A percentile compares a stretch with the other conserved stretches of the same genome.
Evolutionary conservation across 2,329 filamentous ascomycete species (phyloP).

Genomic region (Botrytis elliptica): DNA sequence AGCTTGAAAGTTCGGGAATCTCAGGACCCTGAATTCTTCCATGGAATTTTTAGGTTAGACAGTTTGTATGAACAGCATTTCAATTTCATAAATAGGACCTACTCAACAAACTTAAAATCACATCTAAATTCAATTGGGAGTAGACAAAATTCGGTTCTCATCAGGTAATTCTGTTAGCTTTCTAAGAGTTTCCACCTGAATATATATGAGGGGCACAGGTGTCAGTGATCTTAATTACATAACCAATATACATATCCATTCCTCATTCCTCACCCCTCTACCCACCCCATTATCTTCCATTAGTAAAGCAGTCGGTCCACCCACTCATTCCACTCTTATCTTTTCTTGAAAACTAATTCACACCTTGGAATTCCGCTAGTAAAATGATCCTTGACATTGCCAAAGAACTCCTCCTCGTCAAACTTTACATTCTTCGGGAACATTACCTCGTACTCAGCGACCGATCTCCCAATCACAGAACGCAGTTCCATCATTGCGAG

Average conservation of each 20-base stretch:
- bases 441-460: not conserved
- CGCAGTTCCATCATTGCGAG: conserved; percentile 40
- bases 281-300: not conserved
- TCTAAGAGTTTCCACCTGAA: not conserved
- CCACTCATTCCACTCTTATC: not conserved
- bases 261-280: not conserved
- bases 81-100: not conserved
- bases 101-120: not conserved
- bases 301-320: not conserved
- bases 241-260: not conserved
- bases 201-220: not conserved
- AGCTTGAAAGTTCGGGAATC: not conserved
- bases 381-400: not conserved
- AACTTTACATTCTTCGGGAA: not conserved
- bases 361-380: not conserved
- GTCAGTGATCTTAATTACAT: not conserved
- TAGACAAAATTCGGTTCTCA: not conserved
- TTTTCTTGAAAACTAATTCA: not conserved
- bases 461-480: conserved; percentile 27
- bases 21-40: not conserved
- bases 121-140: not conserved
- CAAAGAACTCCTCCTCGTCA: not conserved
- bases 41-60: not conserved
- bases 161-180: not conserved
- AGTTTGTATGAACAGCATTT: not conserved